Base-by-base conservation (phyloP, 2,329 filamentous ascomycete genomes). In the Metarhizium guizhouense region DNA sequence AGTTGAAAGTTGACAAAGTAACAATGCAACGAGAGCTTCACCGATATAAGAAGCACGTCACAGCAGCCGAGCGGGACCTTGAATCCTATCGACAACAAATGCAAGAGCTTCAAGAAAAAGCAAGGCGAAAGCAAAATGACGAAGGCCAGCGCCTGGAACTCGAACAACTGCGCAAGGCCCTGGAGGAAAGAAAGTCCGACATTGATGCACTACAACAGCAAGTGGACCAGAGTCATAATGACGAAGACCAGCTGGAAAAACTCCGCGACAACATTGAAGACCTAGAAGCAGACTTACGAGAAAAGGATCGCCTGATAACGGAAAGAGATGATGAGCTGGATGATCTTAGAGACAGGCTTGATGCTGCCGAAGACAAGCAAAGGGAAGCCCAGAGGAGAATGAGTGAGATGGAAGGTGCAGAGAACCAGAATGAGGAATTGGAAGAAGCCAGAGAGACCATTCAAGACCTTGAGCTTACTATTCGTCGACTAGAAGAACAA, bases 1-100 rank as follows among this genome's bases (percentile, higher is more conserved):
- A 95, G 61, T 83, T 99, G 54, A 97, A 97, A 70, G 91, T 96
- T 57, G 87, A 94, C 72, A 90, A 90, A 67, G 83, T 95, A 58
- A 93, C 90, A 0, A 88, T 97, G 83, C 86, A 94, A 67, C 83
- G 86, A 58, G 94, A 99, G 64, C 79, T 99, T 18, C 84, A 88
- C 62, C 85, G 85, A 61, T 94, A 93, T 74, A 89, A 88, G 68
- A 97, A 96, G 69, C 86, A 87, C 45, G 77, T 99, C 11, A 83
- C 82, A 20, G 81, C 84, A 25, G 92, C 93, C 3, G 92, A 97
- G 73, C 86, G 85, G 61, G 90, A 96, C 58, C 79, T 97, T 3
- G 92, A 96, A 66, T 80, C 80, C 57, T 96, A 95, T 68, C 84
- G 87, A 54, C 79, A 87, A 63, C 89, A 96, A 67, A 84, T 96